Base-by-base conservation (phyloP, 805 yeast species). In the Schizosaccharomyces japonicus region DNA sequence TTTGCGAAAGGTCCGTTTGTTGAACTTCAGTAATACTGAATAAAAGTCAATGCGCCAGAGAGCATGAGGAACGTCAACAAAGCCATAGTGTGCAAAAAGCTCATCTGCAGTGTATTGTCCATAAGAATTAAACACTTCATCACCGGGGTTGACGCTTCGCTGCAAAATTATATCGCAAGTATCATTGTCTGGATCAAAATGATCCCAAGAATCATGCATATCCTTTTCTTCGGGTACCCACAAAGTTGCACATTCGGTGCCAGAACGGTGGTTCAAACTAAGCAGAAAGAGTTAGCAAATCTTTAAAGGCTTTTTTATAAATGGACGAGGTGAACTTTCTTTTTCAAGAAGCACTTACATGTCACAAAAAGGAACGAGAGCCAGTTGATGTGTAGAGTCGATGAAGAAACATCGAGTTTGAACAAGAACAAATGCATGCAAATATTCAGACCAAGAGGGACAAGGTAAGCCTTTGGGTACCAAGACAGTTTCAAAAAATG, bases 101-200 rank as follows among this genome's bases (percentile, higher is more conserved):
- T 71, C 67, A 0, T 78, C 65, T 54, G 80, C 83, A 13, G 76
- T 62, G 39, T 77, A 65, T 25, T 75, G 78, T 0, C 94, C 95
- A 55, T 83, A 84, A 0, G 85, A 75, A 61, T 81, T 83, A 64
- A 77, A 80, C 10, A 85, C 57, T 56, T 85, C 94, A 10, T 65
- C 59, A 5, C 73, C 73, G 26, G 26, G 72, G 69, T 45, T 60
- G 56, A 8, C 76, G 76, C 8, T 58, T 48, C 50, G 63, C 60
- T 7, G 67, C 61, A 51, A 69, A 65, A 55, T 71, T 71, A 47
- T 71, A 67, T 28, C 76, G 60, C 53, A 73, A 64, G 34, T 69
- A 58, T 34, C 49, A 15, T 27, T 10, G n/a, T 50, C 52, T 21
- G 28, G n/a, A 39, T 26, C 25, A 13, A 19, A 26, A 6, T 17